Evolutionary conservation across 257 asterid genomes (phyloP).

Genomic region (Prunella vulgaris): DNA sequence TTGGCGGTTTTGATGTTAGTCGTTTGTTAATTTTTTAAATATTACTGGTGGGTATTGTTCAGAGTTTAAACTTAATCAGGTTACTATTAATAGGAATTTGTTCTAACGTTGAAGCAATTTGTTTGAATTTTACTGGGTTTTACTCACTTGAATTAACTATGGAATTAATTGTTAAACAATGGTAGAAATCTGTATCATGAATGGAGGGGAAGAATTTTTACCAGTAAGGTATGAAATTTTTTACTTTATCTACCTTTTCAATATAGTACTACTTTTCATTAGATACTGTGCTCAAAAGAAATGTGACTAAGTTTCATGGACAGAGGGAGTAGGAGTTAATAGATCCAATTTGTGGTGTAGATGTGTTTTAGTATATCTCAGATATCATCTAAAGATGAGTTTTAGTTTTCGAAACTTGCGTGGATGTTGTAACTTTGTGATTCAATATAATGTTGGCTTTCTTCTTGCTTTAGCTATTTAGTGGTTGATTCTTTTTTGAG

Average conservation of each 20-base stretch:
- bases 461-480: neutral
- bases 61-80: conserved; percentile 10
- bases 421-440: conserved; percentile 4
- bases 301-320: no score
- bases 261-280: no score
- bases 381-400: neutral
- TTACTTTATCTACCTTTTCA: no score
- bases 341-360: neutral
- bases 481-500: neutral
- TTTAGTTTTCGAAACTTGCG: neutral
- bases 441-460: neutral
- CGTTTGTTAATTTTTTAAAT: neutral
- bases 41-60: neutral
- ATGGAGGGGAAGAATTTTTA: neutral
- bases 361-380: neutral
- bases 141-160: neutral
- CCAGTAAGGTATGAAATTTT: neutral
- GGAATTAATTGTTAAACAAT: neutral
- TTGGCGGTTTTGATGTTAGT: neutral
- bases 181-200: neutral
- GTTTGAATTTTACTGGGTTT: neutral
- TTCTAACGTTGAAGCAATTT: conserved; percentile 2
- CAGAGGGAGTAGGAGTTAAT: no score
- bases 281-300: no score
- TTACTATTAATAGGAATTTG: neutral